These are phyloP conservation scores for Coemansia sp. DNA, from an alignment of 192 early-diverging fungal genomes.

Conservation along the genomic window DNA sequence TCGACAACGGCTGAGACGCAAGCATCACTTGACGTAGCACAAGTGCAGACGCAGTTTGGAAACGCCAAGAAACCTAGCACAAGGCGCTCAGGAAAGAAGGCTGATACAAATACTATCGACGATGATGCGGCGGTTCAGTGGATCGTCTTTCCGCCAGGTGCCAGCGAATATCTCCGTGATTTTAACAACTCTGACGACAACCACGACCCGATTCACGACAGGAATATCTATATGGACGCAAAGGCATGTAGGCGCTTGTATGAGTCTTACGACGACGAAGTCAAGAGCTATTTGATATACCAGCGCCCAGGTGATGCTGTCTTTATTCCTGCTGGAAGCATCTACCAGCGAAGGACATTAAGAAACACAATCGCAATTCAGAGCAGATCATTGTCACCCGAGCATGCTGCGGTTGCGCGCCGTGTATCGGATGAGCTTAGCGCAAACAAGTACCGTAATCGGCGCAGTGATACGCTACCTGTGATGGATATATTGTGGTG, in stretches of 20 bases:
- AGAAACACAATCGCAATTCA: conserved; percentile 59
- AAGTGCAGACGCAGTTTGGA: too few species aligned
- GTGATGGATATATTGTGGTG: conserved; percentile 48
- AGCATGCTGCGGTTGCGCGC: conserved; percentile 28
- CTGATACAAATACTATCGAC: too few species aligned
- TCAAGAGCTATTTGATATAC: conserved; percentile 56
- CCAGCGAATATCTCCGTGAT: conserved; percentile 30
- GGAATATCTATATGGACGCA: conserved; percentile 10
- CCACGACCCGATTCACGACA: background rate
- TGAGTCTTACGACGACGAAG: conserved; percentile 23
- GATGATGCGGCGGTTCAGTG: conserved; percentile 50
- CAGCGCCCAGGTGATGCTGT: conserved; percentile 68
- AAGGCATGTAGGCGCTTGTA: conserved; percentile 27
- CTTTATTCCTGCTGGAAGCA: conserved; percentile 72
- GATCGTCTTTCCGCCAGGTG: conserved; percentile 57
- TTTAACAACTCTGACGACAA: conserved; percentile 26
- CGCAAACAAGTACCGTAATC: background rate
- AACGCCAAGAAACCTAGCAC: too few species aligned
- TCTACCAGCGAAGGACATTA: conserved; percentile 63
- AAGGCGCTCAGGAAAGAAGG: too few species aligned
- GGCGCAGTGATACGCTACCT: conserved; percentile 27
- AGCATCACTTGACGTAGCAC: too few species aligned
- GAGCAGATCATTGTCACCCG: conserved; percentile 61
- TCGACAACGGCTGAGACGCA: too few species aligned
- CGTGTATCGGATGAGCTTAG: conserved; percentile 13